Conservation (phyloP, 805 yeast genomes). For the Priceomyces medius region DNA sequence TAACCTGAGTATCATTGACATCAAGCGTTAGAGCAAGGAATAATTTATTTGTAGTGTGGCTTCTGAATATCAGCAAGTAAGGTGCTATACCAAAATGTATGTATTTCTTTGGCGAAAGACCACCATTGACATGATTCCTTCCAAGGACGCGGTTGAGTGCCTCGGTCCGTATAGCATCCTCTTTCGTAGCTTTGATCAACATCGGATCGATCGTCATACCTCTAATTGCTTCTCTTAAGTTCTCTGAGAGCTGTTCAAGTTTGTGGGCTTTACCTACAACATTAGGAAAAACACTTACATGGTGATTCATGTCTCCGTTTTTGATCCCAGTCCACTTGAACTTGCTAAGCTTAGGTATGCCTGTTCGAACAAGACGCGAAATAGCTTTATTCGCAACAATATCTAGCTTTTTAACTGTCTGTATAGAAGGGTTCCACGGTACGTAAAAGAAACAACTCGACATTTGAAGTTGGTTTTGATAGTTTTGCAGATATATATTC, state of each 20-base stretch:
- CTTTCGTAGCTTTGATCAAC: conserved; percentile 6
- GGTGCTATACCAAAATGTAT: conserved; percentile 7
- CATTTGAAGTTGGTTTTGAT: conserved; percentile 9
- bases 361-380: conserved; percentile 4
- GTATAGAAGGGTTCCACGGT: conserved; percentile 15
- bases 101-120: conserved; percentile 5
- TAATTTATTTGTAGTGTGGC: conserved; percentile 8
- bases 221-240: conserved; percentile 5
- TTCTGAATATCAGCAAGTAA: conserved; percentile 6
- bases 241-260: conserved; percentile 9
- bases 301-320: conserved; percentile 10
- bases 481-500: conserved; percentile 15
- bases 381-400: conserved; percentile 8
- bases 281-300: conserved; percentile 13
- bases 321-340: conserved; percentile 13
- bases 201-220: conserved; percentile 2
- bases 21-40: conserved; percentile 7
- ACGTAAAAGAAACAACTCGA: conserved; percentile 11
- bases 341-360: conserved; percentile 5
- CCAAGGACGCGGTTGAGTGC: conserved; percentile 8
- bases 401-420: conserved; percentile 10
- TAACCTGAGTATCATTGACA: not conserved
- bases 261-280: conserved; percentile 9
- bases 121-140: conserved; percentile 2
- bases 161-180: conserved; percentile 7